Evolutionary conservation across 1,139 yeast genomes (phyloP).

Genomic region (Sugiyamaella neomexicana): DNA sequence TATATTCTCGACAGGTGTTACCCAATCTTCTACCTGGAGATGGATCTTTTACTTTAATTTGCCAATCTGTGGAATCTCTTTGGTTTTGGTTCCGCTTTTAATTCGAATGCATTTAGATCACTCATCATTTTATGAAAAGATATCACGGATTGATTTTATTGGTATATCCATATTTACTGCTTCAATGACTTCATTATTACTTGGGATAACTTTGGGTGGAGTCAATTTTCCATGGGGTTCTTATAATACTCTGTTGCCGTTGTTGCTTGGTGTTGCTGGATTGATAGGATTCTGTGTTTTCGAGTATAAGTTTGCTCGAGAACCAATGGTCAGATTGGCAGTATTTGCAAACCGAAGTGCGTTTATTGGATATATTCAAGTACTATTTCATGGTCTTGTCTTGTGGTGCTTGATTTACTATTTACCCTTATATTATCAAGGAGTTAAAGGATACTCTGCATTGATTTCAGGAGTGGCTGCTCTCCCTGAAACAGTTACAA

Average conservation of each 20-base stretch:
- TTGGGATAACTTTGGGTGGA: conserved; percentile 57
- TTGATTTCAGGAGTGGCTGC: conserved; percentile 57
- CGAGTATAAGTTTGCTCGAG: conserved; percentile 48
- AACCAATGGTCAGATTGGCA: conserved; percentile 50
- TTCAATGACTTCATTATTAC: conserved; percentile 35
- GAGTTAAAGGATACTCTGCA: conserved; percentile 48
- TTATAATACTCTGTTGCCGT: conserved; percentile 53
- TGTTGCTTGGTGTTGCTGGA: conserved; percentile 52
- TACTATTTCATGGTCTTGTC: conserved; percentile 46
- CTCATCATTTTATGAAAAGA: conserved; percentile 44
- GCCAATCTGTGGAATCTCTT: conserved; percentile 62
- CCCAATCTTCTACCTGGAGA: conserved; percentile 65
- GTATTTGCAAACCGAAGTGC: conserved; percentile 42
- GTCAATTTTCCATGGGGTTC: conserved; percentile 51
- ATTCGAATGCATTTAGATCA: conserved; percentile 55
- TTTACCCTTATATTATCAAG: conserved; percentile 58
- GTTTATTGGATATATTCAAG: conserved; percentile 42
- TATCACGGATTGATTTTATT: conserved; percentile 47
- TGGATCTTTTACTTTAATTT: conserved; percentile 75
- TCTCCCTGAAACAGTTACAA: conserved; percentile 55
- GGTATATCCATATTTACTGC: conserved; percentile 35
- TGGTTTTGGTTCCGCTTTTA: conserved; percentile 46
- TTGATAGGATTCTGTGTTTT: conserved; percentile 47
- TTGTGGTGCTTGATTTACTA: conserved; percentile 45
- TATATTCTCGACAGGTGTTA: conserved; percentile 56